Evolutionary conservation across 2,329 filamentous ascomycete genomes (phyloP), one percentile per base, ranked within the genome.

Genomic region (Chaetomiaceae sp.): DNA sequence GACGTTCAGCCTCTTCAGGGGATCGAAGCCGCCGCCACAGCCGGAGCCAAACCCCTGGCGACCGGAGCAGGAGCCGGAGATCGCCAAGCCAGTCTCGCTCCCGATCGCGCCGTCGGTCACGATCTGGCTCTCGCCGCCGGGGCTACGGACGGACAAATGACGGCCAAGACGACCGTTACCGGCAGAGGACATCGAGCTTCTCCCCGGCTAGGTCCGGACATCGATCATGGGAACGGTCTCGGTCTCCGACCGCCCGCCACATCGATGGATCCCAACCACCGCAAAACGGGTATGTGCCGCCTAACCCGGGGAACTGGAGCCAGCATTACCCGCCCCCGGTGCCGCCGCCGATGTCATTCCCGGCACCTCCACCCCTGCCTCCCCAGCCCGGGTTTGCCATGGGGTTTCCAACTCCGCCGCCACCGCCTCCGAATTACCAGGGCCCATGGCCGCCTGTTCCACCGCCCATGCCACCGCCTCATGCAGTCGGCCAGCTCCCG

Each of bases 391-490:
- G 38, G 27, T 42, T 54, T 38, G 32, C 54, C 29, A 45, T 47
- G 38, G 50, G 38, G 53, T 44, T 39, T 17, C 40, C 45, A 51
- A 12, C 35, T 22, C 63, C 61, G 1, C 66, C 66, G 4, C 68
- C 65, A 6, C 66, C 63, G 0, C 67, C 67, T 9, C 54, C 55
- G 12, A 66, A 67, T 5, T 71, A 67, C 42, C 61, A 64, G 39
- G 69, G 68, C 2, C 62, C 64, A 10, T 73, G 71, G 69, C 69
- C 64, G 7, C 63, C 63, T 6, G 59, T 65, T 3, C 66, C 67
- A 7, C 66, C 68, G 3, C 46, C 47, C 2, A n/a, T 42, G n/a
- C 38, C 37, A 24, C 42, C 36, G 29, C 29, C 22, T 6, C 22
- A 3, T 6, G 29, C 29, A 32, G n/a, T n/a, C 12, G 29, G 29